These are phyloP conservation scores for Jamesozyma rosinii DNA, from an alignment of 805 yeast species.

Conservation along the genomic window DNA sequence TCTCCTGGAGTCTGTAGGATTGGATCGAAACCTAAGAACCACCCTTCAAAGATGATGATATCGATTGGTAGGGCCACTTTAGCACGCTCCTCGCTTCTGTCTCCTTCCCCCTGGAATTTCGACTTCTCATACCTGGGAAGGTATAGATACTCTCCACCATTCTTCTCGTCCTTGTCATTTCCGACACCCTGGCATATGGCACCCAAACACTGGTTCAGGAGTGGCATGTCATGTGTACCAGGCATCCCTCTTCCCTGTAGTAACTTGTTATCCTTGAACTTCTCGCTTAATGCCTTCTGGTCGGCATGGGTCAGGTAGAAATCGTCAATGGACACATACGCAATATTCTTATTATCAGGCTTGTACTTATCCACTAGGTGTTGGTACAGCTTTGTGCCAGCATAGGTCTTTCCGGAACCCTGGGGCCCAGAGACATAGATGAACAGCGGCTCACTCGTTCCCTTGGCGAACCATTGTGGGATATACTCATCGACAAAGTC, in stretches of 20 bases:
- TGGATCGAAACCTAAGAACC: constrained; percentile 77
- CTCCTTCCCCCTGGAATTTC: constrained; percentile 64
- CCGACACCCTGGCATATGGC: constrained; percentile 29
- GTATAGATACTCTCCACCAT: constrained; percentile 20
- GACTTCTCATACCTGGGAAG: constrained; percentile 79
- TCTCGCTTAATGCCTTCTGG: constrained; percentile 40
- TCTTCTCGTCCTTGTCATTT: constrained; percentile 13
- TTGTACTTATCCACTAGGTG: constrained; percentile 33
- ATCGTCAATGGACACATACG: constrained; percentile 74
- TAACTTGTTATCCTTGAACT: constrained; percentile 41
- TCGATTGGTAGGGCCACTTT: constrained; percentile 38
- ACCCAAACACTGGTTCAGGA: constrained; percentile 16
- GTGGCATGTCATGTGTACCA: constrained; percentile 75
- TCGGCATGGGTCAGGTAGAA: constrained; percentile 61
- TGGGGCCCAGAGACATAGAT: constrained; percentile 64
- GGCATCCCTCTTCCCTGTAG: constrained; percentile 81
- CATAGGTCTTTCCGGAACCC: constrained; percentile 67
- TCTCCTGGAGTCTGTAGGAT: constrained; percentile 25
- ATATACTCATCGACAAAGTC: constrained; percentile 17
- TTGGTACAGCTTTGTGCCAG: constrained; percentile 36
- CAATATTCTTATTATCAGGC: constrained; percentile 25
- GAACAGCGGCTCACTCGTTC: constrained; percentile 35
- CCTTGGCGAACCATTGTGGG: constrained; percentile 17
- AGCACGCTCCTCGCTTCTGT: constrained; percentile 38
- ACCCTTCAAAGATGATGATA: constrained; percentile 78